Base-by-base conservation (phyloP, 2,329 filamentous ascomycete genomes). In the Cladosporium sp. region DNA sequence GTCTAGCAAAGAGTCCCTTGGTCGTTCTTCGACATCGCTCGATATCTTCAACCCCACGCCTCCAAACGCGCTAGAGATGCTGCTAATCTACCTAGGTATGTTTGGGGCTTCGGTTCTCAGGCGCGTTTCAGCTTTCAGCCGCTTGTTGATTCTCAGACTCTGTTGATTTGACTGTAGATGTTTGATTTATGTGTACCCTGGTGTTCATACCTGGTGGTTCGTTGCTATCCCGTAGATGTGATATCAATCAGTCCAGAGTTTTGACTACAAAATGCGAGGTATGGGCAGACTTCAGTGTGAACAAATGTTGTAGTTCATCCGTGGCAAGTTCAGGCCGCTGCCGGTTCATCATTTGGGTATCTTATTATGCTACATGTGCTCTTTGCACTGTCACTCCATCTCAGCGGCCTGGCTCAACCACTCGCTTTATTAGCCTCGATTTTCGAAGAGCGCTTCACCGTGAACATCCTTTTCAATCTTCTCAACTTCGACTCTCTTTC, bases 381-480 rank as follows among this genome's bases (percentile, higher is more conserved):
- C 20, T 25, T 17, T 14, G 17, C 34, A 20, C 47, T 37, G 30
- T 28, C 11, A n/a, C 34, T 50, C 15, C 19, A 3, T 37, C 3
- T 49, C 30, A 11, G 47, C 43, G 15, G n/a, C 17, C n/a, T 17
- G 9, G 12, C 14, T 56, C 20, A 56, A 39, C 17, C 22, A 38
- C 42, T 49, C 14, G 54, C n/a, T 34, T 49, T 39, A 1, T 42
- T 15, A 7, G 34, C 36, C 22, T 36, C 50, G 14, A 59, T 51
- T 30, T 64, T 65, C 15, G 65, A 60, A 28, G 61, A 62, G 2
- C 67, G 49, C 62, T 72, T 73, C 51, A 72, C 68, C 8, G 63
- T 70, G 60, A 73, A 68, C 36, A 72, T 62, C 34, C 64, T 71
- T 63, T 72, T 74, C 60, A 74, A 51, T 59, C 67, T 70, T 55